phyloP scores from a whole-genome alignment of 768 basidiomycete genomes.

The Lyophyllum shimeji region DNA sequence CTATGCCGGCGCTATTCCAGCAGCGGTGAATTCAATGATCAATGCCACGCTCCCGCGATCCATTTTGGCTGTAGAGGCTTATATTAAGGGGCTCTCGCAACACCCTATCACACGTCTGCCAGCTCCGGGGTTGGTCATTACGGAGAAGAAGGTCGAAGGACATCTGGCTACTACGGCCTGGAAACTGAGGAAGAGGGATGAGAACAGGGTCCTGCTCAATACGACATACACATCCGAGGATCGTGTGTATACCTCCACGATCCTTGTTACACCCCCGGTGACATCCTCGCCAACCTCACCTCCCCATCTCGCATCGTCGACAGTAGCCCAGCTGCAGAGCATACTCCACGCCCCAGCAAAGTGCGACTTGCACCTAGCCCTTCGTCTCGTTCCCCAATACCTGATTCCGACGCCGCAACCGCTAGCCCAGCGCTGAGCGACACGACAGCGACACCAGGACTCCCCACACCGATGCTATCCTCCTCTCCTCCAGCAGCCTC shows the following conservation, averaged over 20 bases:
- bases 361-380: slow-evolving; percentile 14
- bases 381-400: background rate
- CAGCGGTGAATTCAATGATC: slow-evolving; percentile 81
- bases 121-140: slow-evolving; percentile 56
- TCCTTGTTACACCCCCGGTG: slow-evolving; percentile 44
- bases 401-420: background rate
- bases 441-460: background rate
- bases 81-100: slow-evolving; percentile 63
- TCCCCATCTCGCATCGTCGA: slow-evolving; percentile 6
- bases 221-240: slow-evolving; percentile 52
- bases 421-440: background rate
- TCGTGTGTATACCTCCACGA: slow-evolving; percentile 48
- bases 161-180: slow-evolving; percentile 46
- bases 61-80: slow-evolving; percentile 72
- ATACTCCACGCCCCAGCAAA: slow-evolving; percentile 41
- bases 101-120: slow-evolving; percentile 73
- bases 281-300: slow-evolving; percentile 18
- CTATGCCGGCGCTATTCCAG: slow-evolving; percentile 82
- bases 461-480: background rate
- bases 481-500: slow-evolving; percentile 22
- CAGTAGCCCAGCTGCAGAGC: slow-evolving; percentile 24
- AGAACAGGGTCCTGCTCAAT: slow-evolving; percentile 53
- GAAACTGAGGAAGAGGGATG: slow-evolving; percentile 62
- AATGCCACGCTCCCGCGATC: slow-evolving; percentile 75
- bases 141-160: slow-evolving; percentile 51